These are phyloP conservation scores for Aspergillus bridgeri DNA, from an alignment of 495 filamentous ascomycete genomes.

Conservation along the genomic window DNA sequence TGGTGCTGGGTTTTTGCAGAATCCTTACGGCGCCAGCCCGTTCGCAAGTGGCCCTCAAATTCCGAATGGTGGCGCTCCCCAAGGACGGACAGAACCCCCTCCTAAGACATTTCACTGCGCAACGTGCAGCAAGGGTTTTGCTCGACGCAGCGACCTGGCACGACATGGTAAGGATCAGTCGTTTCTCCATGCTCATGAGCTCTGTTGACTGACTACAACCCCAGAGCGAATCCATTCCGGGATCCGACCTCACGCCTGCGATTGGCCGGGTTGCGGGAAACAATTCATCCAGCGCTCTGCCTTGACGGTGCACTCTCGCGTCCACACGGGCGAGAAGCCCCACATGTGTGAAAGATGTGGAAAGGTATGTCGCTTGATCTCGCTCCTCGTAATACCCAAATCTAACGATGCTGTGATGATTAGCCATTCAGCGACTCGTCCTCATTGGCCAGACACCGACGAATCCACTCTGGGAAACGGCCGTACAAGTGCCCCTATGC, in stretches of 20 bases:
- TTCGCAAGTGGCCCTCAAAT: conserved; percentile 35
- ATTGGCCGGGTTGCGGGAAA: conserved; percentile 84
- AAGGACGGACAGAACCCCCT: conserved; percentile 50
- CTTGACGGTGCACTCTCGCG: conserved; percentile 88
- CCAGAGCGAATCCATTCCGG: conserved; percentile 95
- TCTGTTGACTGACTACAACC: conserved; percentile 10
- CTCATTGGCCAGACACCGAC: conserved; percentile 86
- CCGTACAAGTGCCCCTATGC: conserved; percentile 98
- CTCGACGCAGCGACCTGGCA: conserved; percentile 88
- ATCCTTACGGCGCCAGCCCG: conserved; percentile 41
- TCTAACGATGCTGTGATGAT: neutral
- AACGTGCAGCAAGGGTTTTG: conserved; percentile 88
- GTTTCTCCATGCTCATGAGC: conserved; percentile 1
- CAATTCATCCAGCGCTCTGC: conserved; percentile 99
- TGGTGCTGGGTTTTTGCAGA: conserved; percentile 54
- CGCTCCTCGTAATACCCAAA: neutral
- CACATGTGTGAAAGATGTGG: conserved; percentile 97
- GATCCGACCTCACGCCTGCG: conserved; percentile 87
- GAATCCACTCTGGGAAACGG: conserved; percentile 93
- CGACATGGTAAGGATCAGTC: conserved; percentile 72
- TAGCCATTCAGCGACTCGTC: conserved; percentile 99
- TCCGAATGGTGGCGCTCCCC: conserved; percentile 31
- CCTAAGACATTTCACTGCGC: conserved; percentile 89
- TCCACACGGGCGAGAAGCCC: conserved; percentile 97
- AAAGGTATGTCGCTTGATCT: conserved; percentile 60